Conservation (phyloP, 1,284 basidiomycete species). For the Austroboletus niveus region DNA sequence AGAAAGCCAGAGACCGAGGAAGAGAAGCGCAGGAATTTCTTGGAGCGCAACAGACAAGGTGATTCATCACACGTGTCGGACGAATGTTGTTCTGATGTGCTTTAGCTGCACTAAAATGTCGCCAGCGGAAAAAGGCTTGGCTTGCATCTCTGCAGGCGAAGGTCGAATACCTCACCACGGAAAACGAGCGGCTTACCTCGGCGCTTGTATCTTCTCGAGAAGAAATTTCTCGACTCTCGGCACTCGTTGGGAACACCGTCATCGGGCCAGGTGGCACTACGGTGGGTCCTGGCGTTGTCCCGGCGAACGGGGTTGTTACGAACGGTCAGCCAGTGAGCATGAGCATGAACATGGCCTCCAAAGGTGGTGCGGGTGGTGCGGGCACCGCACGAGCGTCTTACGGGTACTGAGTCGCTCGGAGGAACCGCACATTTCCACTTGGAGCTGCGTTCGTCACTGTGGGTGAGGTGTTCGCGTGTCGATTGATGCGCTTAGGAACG, state of each 20-base stretch:
- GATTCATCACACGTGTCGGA: background rate
- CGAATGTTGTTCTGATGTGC: constrained; percentile 5
- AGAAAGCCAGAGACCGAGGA: constrained; percentile 93
- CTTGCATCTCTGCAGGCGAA: constrained; percentile 89
- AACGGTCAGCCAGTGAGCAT: constrained; percentile 42
- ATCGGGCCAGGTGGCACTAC: constrained; percentile 40
- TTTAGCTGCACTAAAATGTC: constrained; percentile 94
- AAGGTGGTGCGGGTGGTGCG: constrained; percentile 24
- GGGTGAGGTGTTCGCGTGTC: constrained; percentile 13
- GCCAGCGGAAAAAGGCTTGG: constrained; percentile 99
- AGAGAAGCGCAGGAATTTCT: constrained; percentile 91
- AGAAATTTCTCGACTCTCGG: constrained; percentile 74
- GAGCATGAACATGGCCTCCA: constrained; percentile 42
- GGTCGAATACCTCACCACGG: constrained; percentile 85
- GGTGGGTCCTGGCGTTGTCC: constrained; percentile 29
- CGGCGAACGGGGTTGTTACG: constrained; percentile 30
- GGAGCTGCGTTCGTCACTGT: constrained; percentile 9
- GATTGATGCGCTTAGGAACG: constrained; percentile 10
- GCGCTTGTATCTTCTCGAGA: constrained; percentile 76
- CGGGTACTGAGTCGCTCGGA: constrained; percentile 25
- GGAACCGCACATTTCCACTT: background rate
- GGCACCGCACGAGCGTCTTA: constrained; percentile 31
- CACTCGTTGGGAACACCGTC: constrained; percentile 64
- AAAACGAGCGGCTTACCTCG: constrained; percentile 89
- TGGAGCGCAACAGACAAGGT: constrained; percentile 93